phyloP scores from a whole-genome alignment of 805 yeast species.

The Candida pseudofarinosa region DNA sequence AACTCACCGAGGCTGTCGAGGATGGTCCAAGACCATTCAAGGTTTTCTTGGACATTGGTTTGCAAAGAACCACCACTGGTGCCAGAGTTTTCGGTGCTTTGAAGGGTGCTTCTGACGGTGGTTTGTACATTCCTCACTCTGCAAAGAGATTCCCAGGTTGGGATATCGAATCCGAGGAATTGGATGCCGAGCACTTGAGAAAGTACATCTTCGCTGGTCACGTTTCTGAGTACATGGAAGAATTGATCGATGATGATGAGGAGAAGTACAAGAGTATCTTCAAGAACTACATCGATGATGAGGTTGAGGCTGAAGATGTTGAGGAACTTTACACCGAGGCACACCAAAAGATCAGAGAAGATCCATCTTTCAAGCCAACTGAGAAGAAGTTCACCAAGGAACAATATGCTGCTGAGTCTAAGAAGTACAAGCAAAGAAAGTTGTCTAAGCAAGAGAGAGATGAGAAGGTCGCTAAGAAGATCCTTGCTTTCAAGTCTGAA shows the following conservation, averaged over 20 bases:
- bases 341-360: constrained; percentile 93
- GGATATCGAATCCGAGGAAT: constrained; percentile 98
- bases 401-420: constrained; percentile 95
- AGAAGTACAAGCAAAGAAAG: constrained; percentile 85
- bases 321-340: constrained; percentile 96
- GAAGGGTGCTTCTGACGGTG: constrained; percentile 99
- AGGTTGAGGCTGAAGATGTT: constrained; percentile 91
- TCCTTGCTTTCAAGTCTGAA: constrained; percentile 77
- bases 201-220: constrained; percentile 99
- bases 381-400: constrained; percentile 94
- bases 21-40: constrained; percentile 99
- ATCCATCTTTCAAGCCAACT: constrained; percentile 87
- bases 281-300: constrained; percentile 95
- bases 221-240: constrained; percentile 99
- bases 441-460: constrained; percentile 88
- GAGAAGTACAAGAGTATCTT: constrained; percentile 96
- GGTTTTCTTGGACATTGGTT: constrained; percentile 98
- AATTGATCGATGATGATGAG: constrained; percentile 99
- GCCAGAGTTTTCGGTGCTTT: constrained; percentile 99
- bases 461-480: constrained; percentile 87
- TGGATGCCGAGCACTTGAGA: constrained; percentile 95
- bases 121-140: constrained; percentile 98
- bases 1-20: constrained; percentile 98
- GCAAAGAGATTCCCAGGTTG: constrained; percentile 99
- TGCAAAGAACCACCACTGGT: constrained; percentile 99